Conservation (phyloP, 1,284 basidiomycete species). For the Austroboletus niveus region DNA sequence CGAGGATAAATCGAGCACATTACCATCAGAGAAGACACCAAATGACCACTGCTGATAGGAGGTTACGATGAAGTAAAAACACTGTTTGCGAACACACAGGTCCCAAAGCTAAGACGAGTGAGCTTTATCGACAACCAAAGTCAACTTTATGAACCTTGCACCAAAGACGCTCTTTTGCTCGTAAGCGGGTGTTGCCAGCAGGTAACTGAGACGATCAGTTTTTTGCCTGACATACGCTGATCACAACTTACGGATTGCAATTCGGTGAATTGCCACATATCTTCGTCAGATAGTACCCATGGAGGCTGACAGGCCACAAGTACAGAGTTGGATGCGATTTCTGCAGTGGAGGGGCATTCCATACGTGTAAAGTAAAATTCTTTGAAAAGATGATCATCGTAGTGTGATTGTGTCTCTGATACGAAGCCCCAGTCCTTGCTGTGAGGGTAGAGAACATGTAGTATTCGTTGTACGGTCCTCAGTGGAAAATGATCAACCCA, state of each 20-base stretch:
- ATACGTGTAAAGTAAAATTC: constrained; percentile 37
- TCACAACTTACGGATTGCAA: constrained; percentile 33
- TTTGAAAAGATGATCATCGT: constrained; percentile 36
- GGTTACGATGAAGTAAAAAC: constrained; percentile 45
- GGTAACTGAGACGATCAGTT: constrained; percentile 24
- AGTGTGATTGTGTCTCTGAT: constrained; percentile 27
- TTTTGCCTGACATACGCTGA: neutral
- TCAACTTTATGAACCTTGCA: constrained; percentile 38
- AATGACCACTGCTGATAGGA: constrained; percentile 51
- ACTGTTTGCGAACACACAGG: constrained; percentile 37
- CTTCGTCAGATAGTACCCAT: constrained; percentile 43
- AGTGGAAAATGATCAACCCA: constrained; percentile 45
- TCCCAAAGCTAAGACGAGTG: constrained; percentile 42
- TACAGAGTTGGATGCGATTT: constrained; percentile 32
- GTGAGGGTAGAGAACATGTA: constrained; percentile 42
- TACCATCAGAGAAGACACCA: constrained; percentile 49
- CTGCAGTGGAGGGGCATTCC: constrained; percentile 18
- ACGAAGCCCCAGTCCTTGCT: constrained; percentile 35
- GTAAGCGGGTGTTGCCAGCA: constrained; percentile 24
- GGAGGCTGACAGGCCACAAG: constrained; percentile 46
- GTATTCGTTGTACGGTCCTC: constrained; percentile 40
- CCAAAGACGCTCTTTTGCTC: constrained; percentile 43
- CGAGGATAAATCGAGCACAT: constrained; percentile 4
- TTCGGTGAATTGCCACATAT: constrained; percentile 40
- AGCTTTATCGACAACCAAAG: constrained; percentile 5